Percentiles rank a stretch among this genome's conserved stretches.
phyloP scores from a whole-genome alignment of 306 rosid genomes.

The Quercus alba region DNA sequence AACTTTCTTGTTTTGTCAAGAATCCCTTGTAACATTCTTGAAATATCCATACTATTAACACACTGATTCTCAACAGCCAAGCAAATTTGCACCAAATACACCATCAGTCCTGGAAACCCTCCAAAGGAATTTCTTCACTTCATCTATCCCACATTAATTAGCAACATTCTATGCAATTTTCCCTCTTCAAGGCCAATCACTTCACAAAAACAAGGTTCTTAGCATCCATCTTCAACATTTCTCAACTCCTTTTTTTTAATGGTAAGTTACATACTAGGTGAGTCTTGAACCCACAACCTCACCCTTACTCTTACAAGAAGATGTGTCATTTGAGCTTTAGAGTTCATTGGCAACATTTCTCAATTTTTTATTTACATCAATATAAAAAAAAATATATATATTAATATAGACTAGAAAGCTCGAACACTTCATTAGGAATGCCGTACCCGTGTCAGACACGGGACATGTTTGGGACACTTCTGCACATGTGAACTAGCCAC shows the following conservation, averaged over 20 bases:
- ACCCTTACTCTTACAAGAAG: too few species aligned
- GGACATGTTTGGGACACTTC: too few species aligned
- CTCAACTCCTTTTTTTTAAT: neutral
- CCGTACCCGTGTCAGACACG: too few species aligned
- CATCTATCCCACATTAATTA: neutral
- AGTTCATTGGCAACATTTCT: neutral
- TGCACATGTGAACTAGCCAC: too few species aligned
- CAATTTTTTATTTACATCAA: neutral
- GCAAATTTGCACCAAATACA: neutral
- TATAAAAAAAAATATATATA: neutral
- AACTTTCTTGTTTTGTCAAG: neutral
- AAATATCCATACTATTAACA: neutral
- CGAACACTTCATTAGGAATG: too few species aligned
- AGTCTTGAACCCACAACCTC: too few species aligned
- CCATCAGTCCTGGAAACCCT: neutral
- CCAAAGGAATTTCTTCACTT: neutral
- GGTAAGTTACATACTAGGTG: too few species aligned
- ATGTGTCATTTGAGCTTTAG: too few species aligned
- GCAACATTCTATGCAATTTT: neutral
- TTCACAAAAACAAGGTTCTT: neutral
- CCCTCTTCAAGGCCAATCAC: neutral
- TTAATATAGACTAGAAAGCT: too few species aligned
- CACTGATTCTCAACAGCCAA: neutral
- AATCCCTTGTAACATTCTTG: neutral
- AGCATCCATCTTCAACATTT: neutral